Percentiles rank a stretch among this genome's conserved stretches.
Conservation (phyloP, 2,329 filamentous ascomycete genomes). For the Setomelanomma holmii region DNA sequence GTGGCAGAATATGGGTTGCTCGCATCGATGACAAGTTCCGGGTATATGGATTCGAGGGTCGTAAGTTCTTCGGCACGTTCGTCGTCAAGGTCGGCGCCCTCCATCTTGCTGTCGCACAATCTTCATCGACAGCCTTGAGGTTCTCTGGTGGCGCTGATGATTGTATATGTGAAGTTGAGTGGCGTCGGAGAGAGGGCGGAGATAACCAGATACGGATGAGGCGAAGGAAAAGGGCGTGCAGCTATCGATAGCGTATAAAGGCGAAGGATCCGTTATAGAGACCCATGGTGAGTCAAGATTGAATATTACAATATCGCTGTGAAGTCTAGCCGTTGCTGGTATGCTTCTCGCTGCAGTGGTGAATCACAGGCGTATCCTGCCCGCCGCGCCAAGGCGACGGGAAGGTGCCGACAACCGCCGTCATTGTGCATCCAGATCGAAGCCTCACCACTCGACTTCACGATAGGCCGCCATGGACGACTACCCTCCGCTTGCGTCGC, state of each 20-base stretch:
- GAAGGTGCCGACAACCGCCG: slow-evolving; percentile 12
- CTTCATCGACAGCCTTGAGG: background rate
- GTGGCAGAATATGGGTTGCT: slow-evolving; percentile 53
- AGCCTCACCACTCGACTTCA: background rate
- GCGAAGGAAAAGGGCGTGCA: slow-evolving; percentile 24
- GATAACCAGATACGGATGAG: slow-evolving; percentile 10
- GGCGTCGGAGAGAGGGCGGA: slow-evolving; percentile 17
- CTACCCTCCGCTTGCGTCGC: slow-evolving; percentile 73
- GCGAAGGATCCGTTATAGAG: slow-evolving; percentile 15
- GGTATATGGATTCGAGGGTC: slow-evolving; percentile 67
- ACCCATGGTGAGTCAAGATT: slow-evolving; percentile 23
- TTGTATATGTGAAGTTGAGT: background rate
- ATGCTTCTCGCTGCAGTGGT: slow-evolving; percentile 2
- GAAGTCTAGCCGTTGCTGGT: background rate
- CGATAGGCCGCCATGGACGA: slow-evolving; percentile 51
- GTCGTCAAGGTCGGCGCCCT: slow-evolving; percentile 52
- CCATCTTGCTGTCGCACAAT: slow-evolving; percentile 28
- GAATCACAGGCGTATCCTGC: slow-evolving; percentile 6
- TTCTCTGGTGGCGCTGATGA: background rate
- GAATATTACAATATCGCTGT: background rate
- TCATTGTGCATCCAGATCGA: slow-evolving; percentile 10
- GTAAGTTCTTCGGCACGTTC: slow-evolving; percentile 67
- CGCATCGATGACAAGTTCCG: slow-evolving; percentile 62
- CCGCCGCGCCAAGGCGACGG: slow-evolving; percentile 11
- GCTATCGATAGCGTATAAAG: slow-evolving; percentile 17